Evolutionary conservation across 2,329 filamentous ascomycete species (phyloP), one percentile per base, ranked within the genome.

Genomic region (Pochonia chlamydosporia): DNA sequence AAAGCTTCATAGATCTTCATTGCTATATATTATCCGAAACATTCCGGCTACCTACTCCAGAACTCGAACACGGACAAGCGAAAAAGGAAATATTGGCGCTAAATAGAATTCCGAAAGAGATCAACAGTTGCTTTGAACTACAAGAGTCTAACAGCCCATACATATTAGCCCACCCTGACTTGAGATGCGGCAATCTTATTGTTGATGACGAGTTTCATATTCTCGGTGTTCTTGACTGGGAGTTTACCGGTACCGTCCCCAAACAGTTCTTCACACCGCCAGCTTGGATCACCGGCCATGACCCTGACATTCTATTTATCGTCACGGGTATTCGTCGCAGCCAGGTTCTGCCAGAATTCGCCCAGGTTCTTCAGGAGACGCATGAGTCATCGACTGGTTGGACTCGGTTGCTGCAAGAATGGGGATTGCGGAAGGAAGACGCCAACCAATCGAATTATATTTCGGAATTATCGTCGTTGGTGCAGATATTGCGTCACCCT

Each of bases 221-320:
- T 21, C 51, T 48, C 3, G 52, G 49, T 23, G 44, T 61, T 37
- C 50, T 63, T 26, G 59, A 62, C 40, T 60, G 58, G 58, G 56
- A 62, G 47, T 54, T 52, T 40, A 26, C 51, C 3, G 30, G 49
- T 24, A 52, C 48, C 18, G 43, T 55, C 21, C 54, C 54, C 3
- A 48, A 35, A 18, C 41, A 50, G 6, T 25, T 55, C 3, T 56
- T 51, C 18, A 45, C 39, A 21, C 54, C 52, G 16, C 54, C 54
- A 9, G 23, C 54, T n/a, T 56, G 54, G 53, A 47, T 51, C 40
- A 54, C 53, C 1, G 50, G 47, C 23, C 23, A 49, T 21, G 37
- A 46, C 20, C 47, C 33, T 10, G 36, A 40, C 25, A 26, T 5
- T 13, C 35, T 40, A 20, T n/a, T 20, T 31, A 20, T 31, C 14